Evolutionary conservation across 257 asterid genomes (phyloP).

Genomic region (Salvia hispanica): DNA sequence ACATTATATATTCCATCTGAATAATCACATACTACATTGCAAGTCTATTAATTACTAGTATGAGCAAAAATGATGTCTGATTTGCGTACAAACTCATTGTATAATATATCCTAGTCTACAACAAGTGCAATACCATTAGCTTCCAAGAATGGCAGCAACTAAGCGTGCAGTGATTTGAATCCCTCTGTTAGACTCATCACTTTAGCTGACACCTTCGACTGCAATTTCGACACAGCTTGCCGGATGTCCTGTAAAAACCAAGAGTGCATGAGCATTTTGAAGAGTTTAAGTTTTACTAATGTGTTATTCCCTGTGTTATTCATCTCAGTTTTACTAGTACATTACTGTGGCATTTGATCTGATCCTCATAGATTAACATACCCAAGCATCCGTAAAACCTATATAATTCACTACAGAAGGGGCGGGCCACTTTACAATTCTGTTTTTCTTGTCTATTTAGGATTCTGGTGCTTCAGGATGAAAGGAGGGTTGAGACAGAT

Average conservation of each 20-base stretch:
- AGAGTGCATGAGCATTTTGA: not conserved
- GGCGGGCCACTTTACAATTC: not conserved
- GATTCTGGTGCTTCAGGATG: not conserved
- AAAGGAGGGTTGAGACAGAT: not conserved
- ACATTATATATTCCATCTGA: too few relatives aligned
- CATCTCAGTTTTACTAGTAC: not conserved
- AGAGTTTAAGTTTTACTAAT: not conserved
- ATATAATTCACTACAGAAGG: not conserved
- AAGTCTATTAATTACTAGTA: not conserved
- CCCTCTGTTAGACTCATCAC: constrained; percentile 88
- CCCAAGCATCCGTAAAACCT: too few relatives aligned
- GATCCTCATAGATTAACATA: not conserved
- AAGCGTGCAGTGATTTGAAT: constrained; percentile 76
- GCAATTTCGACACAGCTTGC: constrained; percentile 69
- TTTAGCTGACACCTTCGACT: constrained; percentile 72
- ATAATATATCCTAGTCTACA: constrained; percentile 17
- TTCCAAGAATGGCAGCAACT: constrained; percentile 22
- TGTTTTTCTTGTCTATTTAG: not conserved
- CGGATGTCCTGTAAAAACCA: constrained; percentile 68
- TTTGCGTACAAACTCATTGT: not conserved
- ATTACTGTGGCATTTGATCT: not conserved
- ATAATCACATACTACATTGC: constrained; percentile 5
- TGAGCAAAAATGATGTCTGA: not conserved
- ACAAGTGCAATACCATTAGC: constrained; percentile 6
- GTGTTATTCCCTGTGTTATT: not conserved